Percentiles rank a stretch among this genome's conserved stretches.
phyloP scores from a whole-genome alignment of 2,329 filamentous ascomycete species.

The Talaromyces atroroseus region DNA sequence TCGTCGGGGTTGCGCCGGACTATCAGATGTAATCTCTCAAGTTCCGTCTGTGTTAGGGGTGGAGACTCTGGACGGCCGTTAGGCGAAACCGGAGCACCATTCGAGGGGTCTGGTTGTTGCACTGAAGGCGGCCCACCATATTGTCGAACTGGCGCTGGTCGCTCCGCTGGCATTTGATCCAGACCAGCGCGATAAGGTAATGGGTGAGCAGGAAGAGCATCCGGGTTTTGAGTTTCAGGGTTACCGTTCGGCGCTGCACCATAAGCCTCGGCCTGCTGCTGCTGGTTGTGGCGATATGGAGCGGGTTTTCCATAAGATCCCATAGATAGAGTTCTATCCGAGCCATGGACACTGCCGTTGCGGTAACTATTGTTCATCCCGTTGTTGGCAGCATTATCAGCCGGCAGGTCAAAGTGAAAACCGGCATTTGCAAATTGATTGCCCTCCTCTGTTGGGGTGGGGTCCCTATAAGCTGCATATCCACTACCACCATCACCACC shows the following conservation, averaged over 20 bases:
- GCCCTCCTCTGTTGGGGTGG: conserved; percentile 40
- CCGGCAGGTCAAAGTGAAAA: conserved; percentile 68
- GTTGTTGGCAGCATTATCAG: not conserved
- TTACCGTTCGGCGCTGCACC: not conserved
- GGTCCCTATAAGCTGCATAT: conserved; percentile 33
- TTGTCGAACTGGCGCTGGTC: conserved; percentile 50
- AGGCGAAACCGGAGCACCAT: conserved; percentile 3
- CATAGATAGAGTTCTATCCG: conserved; percentile 5
- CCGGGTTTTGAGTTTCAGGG: conserved; percentile 34
- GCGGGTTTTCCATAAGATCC: conserved; percentile 2
- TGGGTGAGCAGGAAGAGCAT: conserved; percentile 53
- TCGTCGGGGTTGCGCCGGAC: conserved; percentile 70
- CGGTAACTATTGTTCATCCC: conserved; percentile 1
- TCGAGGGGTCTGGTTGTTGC: conserved; percentile 20
- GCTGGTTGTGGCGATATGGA: not conserved
- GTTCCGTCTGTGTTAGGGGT: conserved; percentile 70
- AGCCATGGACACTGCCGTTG: not conserved
- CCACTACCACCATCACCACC: conserved; percentile 26
- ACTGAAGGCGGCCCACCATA: conserved; percentile 38
- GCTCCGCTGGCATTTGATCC: conserved; percentile 29
- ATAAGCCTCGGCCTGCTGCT: not conserved
- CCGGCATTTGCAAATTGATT: conserved; percentile 46
- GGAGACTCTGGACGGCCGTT: conserved; percentile 27
- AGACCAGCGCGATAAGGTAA: conserved; percentile 50
- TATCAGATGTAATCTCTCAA: conserved; percentile 66